These are phyloP conservation scores for Hyphopichia burtonii DNA, from an alignment of 1,139 yeast species.

Conservation along the genomic window DNA sequence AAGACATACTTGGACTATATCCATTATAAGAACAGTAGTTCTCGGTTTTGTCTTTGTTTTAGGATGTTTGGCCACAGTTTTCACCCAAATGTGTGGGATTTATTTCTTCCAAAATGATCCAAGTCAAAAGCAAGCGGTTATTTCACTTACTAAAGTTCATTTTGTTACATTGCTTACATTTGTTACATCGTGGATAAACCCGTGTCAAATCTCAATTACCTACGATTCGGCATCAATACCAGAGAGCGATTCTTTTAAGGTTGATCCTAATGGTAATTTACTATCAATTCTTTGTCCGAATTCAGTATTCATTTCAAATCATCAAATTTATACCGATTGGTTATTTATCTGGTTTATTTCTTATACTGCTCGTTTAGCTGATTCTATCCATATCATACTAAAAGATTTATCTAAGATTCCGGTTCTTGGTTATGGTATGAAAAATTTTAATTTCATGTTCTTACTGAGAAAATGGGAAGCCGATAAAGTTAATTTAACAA, in stretches of 20 bases:
- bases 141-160: constrained; percentile 49
- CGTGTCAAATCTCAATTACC: constrained; percentile 41
- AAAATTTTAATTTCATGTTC: constrained; percentile 72
- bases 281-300: constrained; percentile 40
- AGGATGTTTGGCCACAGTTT: constrained; percentile 45
- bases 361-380: constrained; percentile 64
- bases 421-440: constrained; percentile 85
- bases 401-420: constrained; percentile 77
- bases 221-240: constrained; percentile 30
- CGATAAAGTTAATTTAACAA: constrained; percentile 62
- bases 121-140: constrained; percentile 29
- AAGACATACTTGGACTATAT: constrained; percentile 6
- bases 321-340: constrained; percentile 96
- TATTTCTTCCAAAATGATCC: constrained; percentile 24
- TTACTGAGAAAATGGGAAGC: constrained; percentile 80
- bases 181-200: constrained; percentile 41
- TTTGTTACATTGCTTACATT: constrained; percentile 50
- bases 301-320: constrained; percentile 75
- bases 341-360: constrained; percentile 85
- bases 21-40: constrained; percentile 27
- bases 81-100: constrained; percentile 41
- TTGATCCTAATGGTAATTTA: constrained; percentile 24
- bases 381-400: constrained; percentile 71
- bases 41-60: constrained; percentile 35
- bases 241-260: constrained; percentile 15